These are phyloP conservation scores for Fusarium tjaetaba DNA, from an alignment of 2,329 filamentous ascomycete species.

Conservation along the genomic window DNA sequence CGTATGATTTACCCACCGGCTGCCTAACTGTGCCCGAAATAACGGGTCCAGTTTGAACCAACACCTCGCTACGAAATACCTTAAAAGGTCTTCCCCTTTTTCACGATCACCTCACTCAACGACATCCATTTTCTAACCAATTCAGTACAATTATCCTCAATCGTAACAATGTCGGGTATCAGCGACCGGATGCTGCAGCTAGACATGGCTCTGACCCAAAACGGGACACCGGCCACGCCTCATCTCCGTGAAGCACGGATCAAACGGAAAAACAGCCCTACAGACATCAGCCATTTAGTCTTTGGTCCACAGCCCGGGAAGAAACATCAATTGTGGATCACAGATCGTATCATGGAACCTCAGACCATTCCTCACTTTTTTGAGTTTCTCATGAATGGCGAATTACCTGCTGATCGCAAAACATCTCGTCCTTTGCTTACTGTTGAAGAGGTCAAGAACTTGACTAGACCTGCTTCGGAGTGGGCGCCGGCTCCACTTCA, in stretches of 20 bases:
- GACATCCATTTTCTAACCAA: accelerated
- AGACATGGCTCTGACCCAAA: conserved; percentile 15
- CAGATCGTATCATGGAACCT: conserved; percentile 39
- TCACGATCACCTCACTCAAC: background rate
- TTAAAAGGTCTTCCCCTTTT: background rate
- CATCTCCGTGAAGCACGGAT: background rate
- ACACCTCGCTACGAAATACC: background rate
- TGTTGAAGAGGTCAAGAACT: conserved; percentile 1
- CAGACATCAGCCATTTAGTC: background rate
- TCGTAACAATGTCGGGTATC: background rate
- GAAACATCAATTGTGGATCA: conserved; percentile 28
- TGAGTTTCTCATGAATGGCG: conserved; percentile 19
- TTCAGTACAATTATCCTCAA: accelerated
- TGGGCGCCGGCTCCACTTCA: conserved; percentile 41
- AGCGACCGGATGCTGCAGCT: background rate
- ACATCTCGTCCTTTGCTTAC: conserved; percentile 17
- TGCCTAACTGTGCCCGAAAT: conserved; percentile 1
- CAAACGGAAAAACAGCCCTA: conserved; percentile 6
- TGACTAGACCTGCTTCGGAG: conserved; percentile 22
- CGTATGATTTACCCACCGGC: background rate
- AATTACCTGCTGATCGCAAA: conserved; percentile 8
- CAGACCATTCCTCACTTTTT: conserved; percentile 37
- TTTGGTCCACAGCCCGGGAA: background rate
- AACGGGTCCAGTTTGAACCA: background rate
- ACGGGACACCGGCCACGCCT: background rate